These are phyloP conservation scores for Tricholoma terreum DNA, from an alignment of 768 basidiomycete species.

Conservation along the genomic window DNA sequence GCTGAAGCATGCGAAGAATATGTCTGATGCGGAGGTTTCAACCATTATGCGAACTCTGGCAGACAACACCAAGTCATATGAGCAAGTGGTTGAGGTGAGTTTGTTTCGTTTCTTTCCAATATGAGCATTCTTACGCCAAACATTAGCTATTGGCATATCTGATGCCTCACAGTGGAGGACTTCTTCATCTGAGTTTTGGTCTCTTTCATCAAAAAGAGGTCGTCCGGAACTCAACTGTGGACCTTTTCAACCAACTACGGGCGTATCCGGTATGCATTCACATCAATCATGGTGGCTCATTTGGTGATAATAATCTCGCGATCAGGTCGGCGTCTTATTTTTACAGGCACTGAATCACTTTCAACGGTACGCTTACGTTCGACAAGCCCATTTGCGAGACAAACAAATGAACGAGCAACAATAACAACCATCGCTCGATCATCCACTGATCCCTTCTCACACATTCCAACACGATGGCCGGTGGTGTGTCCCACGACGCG, in stretches of 20 bases:
- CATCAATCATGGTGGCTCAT: neutral
- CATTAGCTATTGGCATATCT: slow-evolving; percentile 75
- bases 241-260: slow-evolving; percentile 79
- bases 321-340: slow-evolving; percentile 75
- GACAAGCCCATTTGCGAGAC: slow-evolving; percentile 73
- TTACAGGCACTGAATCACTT: slow-evolving; percentile 83
- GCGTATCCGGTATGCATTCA: slow-evolving; percentile 60
- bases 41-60: slow-evolving; percentile 73
- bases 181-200: slow-evolving; percentile 83
- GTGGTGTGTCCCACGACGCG: slow-evolving; percentile 12
- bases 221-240: slow-evolving; percentile 77
- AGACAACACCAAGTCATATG: slow-evolving; percentile 73
- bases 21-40: slow-evolving; percentile 72
- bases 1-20: slow-evolving; percentile 66
- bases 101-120: neutral
- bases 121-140: neutral
- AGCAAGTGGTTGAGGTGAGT: slow-evolving; percentile 84
- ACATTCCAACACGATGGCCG: slow-evolving; percentile 31
- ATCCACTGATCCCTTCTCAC: slow-evolving; percentile 21
- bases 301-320: slow-evolving; percentile 6
- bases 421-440: slow-evolving; percentile 17
- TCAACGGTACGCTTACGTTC: slow-evolving; percentile 83
- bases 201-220: slow-evolving; percentile 83
- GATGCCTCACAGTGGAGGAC: slow-evolving; percentile 75
- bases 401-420: slow-evolving; percentile 29